A percentile compares a stretch with the other conserved stretches of the same genome.
phyloP scores from a whole-genome alignment of 192 early-diverging fungal species.

The Coemansia sp. region DNA sequence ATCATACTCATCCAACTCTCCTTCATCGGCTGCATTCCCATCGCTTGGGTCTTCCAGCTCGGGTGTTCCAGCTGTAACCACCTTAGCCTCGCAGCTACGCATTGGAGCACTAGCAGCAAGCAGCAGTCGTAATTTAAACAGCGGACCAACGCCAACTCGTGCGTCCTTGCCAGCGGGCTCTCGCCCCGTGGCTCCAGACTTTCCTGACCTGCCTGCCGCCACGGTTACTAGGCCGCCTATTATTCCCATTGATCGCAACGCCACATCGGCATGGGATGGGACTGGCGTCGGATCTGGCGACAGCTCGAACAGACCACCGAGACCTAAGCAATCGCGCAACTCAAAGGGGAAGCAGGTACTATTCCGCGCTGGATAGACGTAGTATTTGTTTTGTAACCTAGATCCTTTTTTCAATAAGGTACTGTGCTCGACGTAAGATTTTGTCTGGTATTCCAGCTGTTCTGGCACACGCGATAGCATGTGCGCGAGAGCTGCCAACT shows the following conservation, averaged over 20 bases:
- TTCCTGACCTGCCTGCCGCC: conserved; percentile 32
- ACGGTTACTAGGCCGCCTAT: conserved; percentile 14
- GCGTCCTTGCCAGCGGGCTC: neutral
- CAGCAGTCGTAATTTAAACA: neutral
- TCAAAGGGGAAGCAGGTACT: conserved; percentile 35
- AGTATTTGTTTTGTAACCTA: neutral
- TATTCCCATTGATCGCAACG: conserved; percentile 28
- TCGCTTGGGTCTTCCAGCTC: conserved; percentile 21
- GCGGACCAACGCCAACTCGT: neutral
- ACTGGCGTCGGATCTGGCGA: neutral
- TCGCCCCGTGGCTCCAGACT: conserved; percentile 13
- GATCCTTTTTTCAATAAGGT: neutral
- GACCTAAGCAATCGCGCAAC: conserved; percentile 19
- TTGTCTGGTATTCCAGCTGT: conserved; percentile 25
- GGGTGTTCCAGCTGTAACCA: conserved; percentile 1
- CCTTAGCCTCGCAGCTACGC: conserved; percentile 9
- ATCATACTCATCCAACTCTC: neutral
- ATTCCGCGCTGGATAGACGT: conserved; percentile 14
- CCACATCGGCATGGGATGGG: conserved; percentile 34
- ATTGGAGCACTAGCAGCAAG: neutral
- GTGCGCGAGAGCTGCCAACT: neutral
- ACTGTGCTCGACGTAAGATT: conserved; percentile 13
- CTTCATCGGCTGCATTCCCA: conserved; percentile 18
- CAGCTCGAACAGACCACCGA: conserved; percentile 5
- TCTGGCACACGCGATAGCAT: conserved; percentile 26